These are phyloP conservation scores for Globisporangium acanthophoron DNA, from an alignment of 352 stramenopile species.

Conservation along the genomic window DNA sequence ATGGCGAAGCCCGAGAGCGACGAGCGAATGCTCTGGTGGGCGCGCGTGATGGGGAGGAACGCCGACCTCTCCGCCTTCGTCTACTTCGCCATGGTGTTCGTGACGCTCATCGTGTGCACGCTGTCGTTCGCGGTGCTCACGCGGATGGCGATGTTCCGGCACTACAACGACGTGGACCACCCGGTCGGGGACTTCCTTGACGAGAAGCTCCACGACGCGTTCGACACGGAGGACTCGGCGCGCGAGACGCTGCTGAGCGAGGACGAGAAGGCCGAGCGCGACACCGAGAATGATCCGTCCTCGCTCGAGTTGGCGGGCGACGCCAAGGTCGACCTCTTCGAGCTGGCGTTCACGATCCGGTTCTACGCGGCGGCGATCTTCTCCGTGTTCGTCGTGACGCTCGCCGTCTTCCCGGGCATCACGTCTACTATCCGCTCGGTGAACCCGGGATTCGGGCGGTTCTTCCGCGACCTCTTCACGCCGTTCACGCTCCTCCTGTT, in stretches of 20 bases:
- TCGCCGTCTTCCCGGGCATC: conserved; percentile 71
- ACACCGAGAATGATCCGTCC: background rate
- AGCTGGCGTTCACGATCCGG: conserved; percentile 55
- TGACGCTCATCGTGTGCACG: conserved; percentile 49
- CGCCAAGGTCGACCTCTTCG: conserved; percentile 39
- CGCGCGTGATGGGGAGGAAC: conserved; percentile 22
- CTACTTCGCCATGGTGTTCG: conserved; percentile 76
- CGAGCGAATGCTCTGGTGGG: conserved; percentile 4
- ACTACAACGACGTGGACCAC: conserved; percentile 58
- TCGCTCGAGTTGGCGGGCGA: background rate
- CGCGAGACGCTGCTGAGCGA: conserved; percentile 32
- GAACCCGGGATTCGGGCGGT: conserved; percentile 31
- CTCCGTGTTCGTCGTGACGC: conserved; percentile 70
- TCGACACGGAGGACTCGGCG: conserved; percentile 18
- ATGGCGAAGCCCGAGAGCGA: conserved; percentile 24
- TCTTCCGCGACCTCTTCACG: conserved; percentile 68
- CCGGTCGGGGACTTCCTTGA: conserved; percentile 18
- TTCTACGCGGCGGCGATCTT: conserved; percentile 59
- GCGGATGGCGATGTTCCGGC: conserved; percentile 55
- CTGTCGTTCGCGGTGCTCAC: conserved; percentile 53
- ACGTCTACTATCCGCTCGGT: conserved; percentile 66
- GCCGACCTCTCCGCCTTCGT: conserved; percentile 63
- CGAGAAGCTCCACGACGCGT: conserved; percentile 5
- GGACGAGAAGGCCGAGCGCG: conserved; percentile 11
- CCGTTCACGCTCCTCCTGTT: conserved; percentile 76